Conservation (phyloP, 2,329 filamentous ascomycete species). For the Fusarium napiforme region DNA sequence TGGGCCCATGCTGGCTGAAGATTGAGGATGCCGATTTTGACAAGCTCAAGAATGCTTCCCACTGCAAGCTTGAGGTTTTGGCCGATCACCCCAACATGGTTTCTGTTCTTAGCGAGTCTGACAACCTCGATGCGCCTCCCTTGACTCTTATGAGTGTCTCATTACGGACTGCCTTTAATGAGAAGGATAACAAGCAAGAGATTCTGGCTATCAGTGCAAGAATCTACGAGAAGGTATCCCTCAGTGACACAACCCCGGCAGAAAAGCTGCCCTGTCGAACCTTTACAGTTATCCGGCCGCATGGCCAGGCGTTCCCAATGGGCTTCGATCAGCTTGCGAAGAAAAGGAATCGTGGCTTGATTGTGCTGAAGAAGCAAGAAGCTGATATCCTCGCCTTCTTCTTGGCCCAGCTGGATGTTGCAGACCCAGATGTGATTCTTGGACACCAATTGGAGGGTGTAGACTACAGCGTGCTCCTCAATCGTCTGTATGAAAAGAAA, state of each 20-base stretch:
- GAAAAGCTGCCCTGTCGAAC: constrained; percentile 90
- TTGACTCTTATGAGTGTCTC: constrained; percentile 96
- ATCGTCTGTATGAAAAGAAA: constrained; percentile 87
- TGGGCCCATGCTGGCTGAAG: constrained; percentile 97
- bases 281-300: constrained; percentile 90
- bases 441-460: constrained; percentile 98
- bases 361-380: constrained; percentile 86
- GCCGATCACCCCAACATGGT: constrained; percentile 83
- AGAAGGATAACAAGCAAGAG: constrained; percentile 95
- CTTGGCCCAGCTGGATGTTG: constrained; percentile 84
- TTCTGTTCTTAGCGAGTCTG: constrained; percentile 76
- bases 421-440: constrained; percentile 92
- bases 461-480: constrained; percentile 91
- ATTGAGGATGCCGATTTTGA: constrained; percentile 88
- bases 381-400: constrained; percentile 88
- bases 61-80: constrained; percentile 94
- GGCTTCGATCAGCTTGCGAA: constrained; percentile 84
- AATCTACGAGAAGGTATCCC: constrained; percentile 88
- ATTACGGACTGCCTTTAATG: constrained; percentile 87
- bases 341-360: constrained; percentile 77
- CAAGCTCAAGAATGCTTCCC: constrained; percentile 89
- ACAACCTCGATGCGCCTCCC: constrained; percentile 84
- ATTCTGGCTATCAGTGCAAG: constrained; percentile 91
- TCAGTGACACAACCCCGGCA: constrained; percentile 87
- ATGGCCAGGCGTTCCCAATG: constrained; percentile 79